Evolutionary conservation across 768 basidiomycete species (phyloP), one percentile per base, ranked within the genome.

Genomic region (Pulveroboletus sp.): DNA sequence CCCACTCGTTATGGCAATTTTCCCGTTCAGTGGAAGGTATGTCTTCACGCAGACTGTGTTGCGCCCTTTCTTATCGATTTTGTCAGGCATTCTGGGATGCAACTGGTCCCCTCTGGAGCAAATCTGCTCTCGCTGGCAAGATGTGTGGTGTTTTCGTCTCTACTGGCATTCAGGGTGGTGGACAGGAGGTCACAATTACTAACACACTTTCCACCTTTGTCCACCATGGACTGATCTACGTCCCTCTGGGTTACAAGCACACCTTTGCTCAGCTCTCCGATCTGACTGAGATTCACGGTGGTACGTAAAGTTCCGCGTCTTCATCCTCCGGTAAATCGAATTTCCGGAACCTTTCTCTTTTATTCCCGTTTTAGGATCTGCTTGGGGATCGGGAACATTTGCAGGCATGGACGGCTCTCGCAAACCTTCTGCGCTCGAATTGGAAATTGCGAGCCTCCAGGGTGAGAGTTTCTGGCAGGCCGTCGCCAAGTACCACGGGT

Each of bases 311-410:
- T n/a, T n/a, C n/a, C n/a, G n/a, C n/a, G n/a, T n/a, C n/a, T n/a
- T n/a, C n/a, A n/a, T n/a, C n/a, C n/a, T n/a, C n/a, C n/a, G n/a
- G n/a, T n/a, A n/a, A n/a, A n/a, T n/a, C n/a, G n/a, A n/a, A n/a
- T n/a, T 13, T 38, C n/a, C 4, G 14, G 23, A 26, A 4, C 12
- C 4, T 6, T 40, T 23, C 14, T 16, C 7, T 29, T 16, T 16
- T 23, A 20, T 26, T 41, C 17, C 13, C 19, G 36, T 32, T 17
- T 2, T 39, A 84, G 86, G 87, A 38, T 84, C 85, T 17, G 78
- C 90, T 1, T 93, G 83, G 80, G 90, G 90, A 55, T 82, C 86
- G n/a, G 88, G 85, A 39, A 85, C 85, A 27, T 72, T 79, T 57
- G 74, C 84, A 12, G 74, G 72, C 37, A 61, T 68, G 9, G 75